Percentiles rank a stretch among this genome's conserved stretches.
These are phyloP conservation scores for Fragilariopsis cylindrus DNA, from an alignment of 108 stramenopile genomes.

Conservation along the genomic window DNA sequence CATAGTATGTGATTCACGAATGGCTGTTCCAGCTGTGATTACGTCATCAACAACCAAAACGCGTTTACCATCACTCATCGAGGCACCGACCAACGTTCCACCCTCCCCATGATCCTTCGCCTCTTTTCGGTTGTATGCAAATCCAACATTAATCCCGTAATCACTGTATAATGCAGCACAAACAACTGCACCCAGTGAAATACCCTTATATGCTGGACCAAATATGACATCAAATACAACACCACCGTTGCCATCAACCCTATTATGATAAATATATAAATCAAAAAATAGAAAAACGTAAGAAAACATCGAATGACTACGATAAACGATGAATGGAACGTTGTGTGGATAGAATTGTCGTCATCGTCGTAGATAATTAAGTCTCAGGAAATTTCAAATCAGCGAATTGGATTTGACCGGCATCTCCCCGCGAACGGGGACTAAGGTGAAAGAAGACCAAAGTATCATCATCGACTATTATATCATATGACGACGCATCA, in stretches of 20 bases:
- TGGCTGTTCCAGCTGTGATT: conserved; percentile 98
- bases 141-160: conserved; percentile 83
- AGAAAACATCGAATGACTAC: background rate
- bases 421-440: conserved; percentile 55
- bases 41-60: conserved; percentile 98
- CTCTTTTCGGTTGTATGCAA: conserved; percentile 98
- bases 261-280: conserved; percentile 20
- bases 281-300: conserved; percentile 14
- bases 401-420: conserved; percentile 77
- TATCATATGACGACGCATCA: background rate
- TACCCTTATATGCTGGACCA: conserved; percentile 99
- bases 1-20: conserved; percentile 89
- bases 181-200: conserved; percentile 94
- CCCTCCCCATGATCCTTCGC: conserved; percentile 99
- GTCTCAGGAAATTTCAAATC: conserved; percentile 74
- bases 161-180: conserved; percentile 86
- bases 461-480: conserved; percentile 49
- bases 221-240: conserved; percentile 95
- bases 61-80: conserved; percentile 79
- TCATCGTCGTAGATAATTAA: background rate
- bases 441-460: conserved; percentile 85
- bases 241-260: conserved; percentile 51
- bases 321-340: background rate
- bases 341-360: background rate
- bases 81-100: conserved; percentile 92